Evolutionary conservation across 345 rosid genomes (phyloP).

Genomic region (Hypericum perforatum): DNA sequence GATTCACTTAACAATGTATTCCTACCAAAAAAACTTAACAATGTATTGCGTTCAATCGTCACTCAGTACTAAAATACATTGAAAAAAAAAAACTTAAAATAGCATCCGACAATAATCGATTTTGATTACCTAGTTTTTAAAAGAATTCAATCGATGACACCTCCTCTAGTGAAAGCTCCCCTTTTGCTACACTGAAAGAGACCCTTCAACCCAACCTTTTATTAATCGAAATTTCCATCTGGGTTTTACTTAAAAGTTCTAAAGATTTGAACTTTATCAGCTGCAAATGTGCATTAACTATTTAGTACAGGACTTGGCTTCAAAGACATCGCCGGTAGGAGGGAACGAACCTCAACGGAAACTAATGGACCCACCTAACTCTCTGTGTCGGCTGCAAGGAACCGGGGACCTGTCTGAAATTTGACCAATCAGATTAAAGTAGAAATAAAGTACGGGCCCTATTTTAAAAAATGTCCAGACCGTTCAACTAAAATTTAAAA

Average conservation of each 20-base stretch:
- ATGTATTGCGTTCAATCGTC: too few relatives aligned
- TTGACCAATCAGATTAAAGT: too few relatives aligned
- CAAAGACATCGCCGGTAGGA: constrained; percentile 24
- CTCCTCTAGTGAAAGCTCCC: constrained; percentile 46
- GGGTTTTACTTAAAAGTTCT: constrained; percentile 12
- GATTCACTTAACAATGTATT: too few relatives aligned
- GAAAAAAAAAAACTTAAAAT: too few relatives aligned
- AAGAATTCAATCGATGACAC: constrained; percentile 32
- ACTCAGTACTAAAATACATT: too few relatives aligned
- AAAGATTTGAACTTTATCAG: constrained; percentile 9
- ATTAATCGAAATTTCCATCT: constrained; percentile 6
- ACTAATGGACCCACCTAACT: constrained; percentile 24
- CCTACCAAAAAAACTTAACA: too few relatives aligned
- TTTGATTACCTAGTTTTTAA: too few relatives aligned
- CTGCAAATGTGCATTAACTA: constrained; percentile 5
- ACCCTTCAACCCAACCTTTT: constrained; percentile 40
- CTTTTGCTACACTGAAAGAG: constrained; percentile 45
- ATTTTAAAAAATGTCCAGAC: too few relatives aligned
- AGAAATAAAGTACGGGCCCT: too few relatives aligned
- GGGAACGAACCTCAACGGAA: constrained; percentile 22
- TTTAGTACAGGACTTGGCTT: constrained; percentile 36
- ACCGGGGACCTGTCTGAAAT: background rate
- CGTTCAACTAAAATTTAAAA: too few relatives aligned
- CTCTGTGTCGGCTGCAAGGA: constrained; percentile 32
- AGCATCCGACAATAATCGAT: too few relatives aligned